Percentiles rank a stretch among this genome's conserved stretches.
These are phyloP conservation scores for Crithidia thermophila DNA, from an alignment of 208 protist genomes.

Conservation along the genomic window DNA sequence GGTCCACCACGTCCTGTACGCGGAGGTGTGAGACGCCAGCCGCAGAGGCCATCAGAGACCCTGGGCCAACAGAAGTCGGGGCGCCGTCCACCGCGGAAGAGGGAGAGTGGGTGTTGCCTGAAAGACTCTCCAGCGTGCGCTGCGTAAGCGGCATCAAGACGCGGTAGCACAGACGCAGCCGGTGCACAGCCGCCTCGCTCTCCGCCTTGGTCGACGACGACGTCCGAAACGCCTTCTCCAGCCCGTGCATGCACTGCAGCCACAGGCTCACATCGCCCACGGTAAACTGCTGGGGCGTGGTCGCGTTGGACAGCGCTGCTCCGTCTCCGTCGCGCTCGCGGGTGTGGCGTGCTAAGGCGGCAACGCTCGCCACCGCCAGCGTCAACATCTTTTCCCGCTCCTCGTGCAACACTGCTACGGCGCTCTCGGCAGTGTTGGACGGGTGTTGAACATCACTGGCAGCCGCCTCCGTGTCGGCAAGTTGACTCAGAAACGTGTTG, in stretches of 20 bases:
- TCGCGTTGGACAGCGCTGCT: conserved; percentile 9
- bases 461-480: background rate
- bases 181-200: conserved; percentile 4
- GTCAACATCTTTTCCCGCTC: conserved; percentile 23
- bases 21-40: background rate
- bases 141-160: conserved; percentile 23
- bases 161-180: conserved; percentile 23
- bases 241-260: conserved; percentile 29
- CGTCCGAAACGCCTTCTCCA: conserved; percentile 21
- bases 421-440: background rate
- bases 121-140: background rate
- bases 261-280: conserved; percentile 29
- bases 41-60: background rate
- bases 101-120: background rate
- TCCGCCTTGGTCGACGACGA: background rate
- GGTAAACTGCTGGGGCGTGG: conserved; percentile 15
- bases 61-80: no score
- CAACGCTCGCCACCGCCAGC: conserved; percentile 26
- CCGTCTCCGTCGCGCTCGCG: background rate
- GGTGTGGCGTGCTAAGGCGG: conserved; percentile 10
- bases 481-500: background rate
- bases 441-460: background rate
- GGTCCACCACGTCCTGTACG: conserved; percentile 20
- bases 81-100: background rate
- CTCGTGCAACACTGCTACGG: background rate